Conservation (phyloP, 1,139 yeast genomes). For the Pichia sp. region DNA sequence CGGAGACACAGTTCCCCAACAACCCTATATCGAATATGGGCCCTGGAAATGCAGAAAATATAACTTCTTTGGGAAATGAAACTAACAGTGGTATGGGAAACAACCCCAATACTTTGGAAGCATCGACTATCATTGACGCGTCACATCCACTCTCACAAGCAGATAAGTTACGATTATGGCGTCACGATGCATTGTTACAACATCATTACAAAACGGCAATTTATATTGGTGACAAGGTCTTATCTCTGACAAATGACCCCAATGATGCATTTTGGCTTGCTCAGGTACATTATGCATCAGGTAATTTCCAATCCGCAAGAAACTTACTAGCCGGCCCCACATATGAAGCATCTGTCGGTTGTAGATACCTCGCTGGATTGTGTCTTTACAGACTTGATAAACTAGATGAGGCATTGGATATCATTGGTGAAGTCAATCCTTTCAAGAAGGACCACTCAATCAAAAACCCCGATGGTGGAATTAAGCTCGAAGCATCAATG, state of each 20-base stretch:
- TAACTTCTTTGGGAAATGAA: too few relatives aligned
- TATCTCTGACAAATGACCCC: constrained; percentile 74
- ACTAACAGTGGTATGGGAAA: too few relatives aligned
- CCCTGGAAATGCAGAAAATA: too few relatives aligned
- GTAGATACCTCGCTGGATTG: constrained; percentile 76
- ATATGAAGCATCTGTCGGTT: constrained; percentile 45
- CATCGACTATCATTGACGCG: constrained; percentile 11
- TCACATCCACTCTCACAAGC: constrained; percentile 61
- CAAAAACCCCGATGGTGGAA: constrained; percentile 61
- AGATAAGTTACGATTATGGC: constrained; percentile 82
- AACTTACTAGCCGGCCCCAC: constrained; percentile 39
- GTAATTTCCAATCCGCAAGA: constrained; percentile 75
- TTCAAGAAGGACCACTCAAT: constrained; percentile 34
- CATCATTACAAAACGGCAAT: constrained; percentile 90
- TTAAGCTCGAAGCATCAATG: constrained; percentile 80
- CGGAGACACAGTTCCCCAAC: too few relatives aligned
- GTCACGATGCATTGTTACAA: constrained; percentile 90
- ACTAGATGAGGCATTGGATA: constrained; percentile 86
- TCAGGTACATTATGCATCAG: constrained; percentile 71
- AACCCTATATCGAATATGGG: too few relatives aligned
- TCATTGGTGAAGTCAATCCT: constrained; percentile 81
- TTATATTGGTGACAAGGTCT: constrained; percentile 84
- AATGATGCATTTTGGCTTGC: constrained; percentile 97
- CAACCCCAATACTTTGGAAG: constrained; percentile 9
- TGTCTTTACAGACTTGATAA: constrained; percentile 67